phyloP scores from a whole-genome alignment of 2,329 filamentous ascomycete genomes.

The Botryotinia convoluta region DNA sequence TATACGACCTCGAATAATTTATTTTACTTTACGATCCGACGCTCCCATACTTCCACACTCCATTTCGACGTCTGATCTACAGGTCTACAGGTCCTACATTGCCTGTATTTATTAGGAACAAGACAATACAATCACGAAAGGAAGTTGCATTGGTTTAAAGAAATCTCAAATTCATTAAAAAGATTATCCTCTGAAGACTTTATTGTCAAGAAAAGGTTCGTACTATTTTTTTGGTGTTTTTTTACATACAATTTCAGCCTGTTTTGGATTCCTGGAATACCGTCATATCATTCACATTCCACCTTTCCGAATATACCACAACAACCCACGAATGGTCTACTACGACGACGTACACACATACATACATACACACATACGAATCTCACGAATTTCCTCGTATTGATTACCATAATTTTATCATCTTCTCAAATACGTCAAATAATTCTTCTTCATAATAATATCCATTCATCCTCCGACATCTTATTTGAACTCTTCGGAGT shows the following conservation, averaged over 20 bases:
- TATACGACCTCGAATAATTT: not conserved
- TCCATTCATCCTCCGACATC: not conserved
- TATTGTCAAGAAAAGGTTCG: slow-evolving; percentile 20
- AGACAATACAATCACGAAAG: not conserved
- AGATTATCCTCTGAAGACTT: slow-evolving; percentile 15
- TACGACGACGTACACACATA: not conserved
- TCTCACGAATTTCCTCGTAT: not conserved
- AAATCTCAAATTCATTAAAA: not conserved
- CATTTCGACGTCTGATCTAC: not conserved
- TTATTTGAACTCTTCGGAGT: no score
- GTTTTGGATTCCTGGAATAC: slow-evolving; percentile 7
- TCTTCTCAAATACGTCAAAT: not conserved
- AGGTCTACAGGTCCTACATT: slow-evolving; percentile 2
- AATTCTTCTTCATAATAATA: not conserved
- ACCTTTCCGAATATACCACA: not conserved
- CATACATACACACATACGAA: not conserved
- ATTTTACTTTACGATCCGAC: not conserved
- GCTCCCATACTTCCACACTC: not conserved
- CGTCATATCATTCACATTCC: slow-evolving; percentile 13
- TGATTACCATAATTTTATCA: not conserved
- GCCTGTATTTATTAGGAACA: not conserved
- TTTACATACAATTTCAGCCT: not conserved
- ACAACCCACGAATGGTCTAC: not conserved
- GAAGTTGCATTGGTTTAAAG: not conserved
- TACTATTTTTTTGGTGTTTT: not conserved